phyloP scores from a whole-genome alignment of 2,329 filamentous ascomycete species.

The Amylocarpus encephaloides region DNA sequence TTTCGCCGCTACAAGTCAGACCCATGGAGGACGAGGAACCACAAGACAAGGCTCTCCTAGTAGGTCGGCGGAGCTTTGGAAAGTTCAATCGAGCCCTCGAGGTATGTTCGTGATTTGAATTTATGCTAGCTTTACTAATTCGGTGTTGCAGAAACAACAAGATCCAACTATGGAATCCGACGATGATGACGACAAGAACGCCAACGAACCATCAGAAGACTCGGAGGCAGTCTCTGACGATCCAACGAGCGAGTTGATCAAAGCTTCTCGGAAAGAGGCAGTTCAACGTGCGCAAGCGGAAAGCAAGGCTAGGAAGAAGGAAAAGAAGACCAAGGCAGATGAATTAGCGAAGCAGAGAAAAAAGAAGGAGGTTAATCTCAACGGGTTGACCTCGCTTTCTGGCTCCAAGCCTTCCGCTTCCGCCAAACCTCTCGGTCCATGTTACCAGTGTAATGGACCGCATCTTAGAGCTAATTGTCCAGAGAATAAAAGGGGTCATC shows the following conservation, averaged over 20 bases:
- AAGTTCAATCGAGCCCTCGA: conserved; percentile 38
- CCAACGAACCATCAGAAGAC: conserved; percentile 18
- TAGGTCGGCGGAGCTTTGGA: conserved; percentile 44
- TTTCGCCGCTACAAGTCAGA: conserved; percentile 12
- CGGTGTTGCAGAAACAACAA: conserved; percentile 33
- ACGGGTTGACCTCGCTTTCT: conserved; percentile 57
- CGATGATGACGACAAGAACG: conserved; percentile 28
- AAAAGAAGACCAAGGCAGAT: conserved; percentile 41
- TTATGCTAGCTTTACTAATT: conserved; percentile 2
- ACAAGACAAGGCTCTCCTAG: conserved; percentile 30
- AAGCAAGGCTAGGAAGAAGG: conserved; percentile 41
- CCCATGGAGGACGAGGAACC: conserved; percentile 24
- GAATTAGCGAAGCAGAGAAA: conserved; percentile 53
- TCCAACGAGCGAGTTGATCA: conserved; percentile 40
- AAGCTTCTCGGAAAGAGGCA: conserved; percentile 39
- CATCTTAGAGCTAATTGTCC: conserved; percentile 54
- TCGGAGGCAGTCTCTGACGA: conserved; percentile 31
- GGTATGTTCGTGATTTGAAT: conserved; percentile 15
- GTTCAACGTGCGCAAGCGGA: conserved; percentile 37
- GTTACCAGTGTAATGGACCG: conserved; percentile 52
- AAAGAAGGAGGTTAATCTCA: conserved; percentile 62
- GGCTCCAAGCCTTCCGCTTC: conserved; percentile 31
- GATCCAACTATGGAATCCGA: conserved; percentile 30
- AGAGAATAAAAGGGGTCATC: conserved; percentile 25
- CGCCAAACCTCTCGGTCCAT: conserved; percentile 30